A percentile compares a stretch with the other conserved stretches of the same genome.
phyloP scores from a whole-genome alignment of 2,329 filamentous ascomycete genomes.

The Cadophora luteo-olivacea region DNA sequence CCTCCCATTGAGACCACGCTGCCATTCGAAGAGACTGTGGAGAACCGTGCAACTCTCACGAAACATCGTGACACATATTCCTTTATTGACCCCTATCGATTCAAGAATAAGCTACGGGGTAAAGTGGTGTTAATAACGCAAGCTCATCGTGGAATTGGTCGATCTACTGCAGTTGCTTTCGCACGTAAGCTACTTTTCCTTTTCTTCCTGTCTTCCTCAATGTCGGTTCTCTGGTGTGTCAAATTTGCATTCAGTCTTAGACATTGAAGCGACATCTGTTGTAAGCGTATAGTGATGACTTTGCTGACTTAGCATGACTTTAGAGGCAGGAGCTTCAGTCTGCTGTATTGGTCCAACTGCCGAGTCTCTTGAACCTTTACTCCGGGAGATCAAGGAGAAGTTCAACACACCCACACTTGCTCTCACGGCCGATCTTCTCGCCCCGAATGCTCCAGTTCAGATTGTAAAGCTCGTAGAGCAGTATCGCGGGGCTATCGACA shows the following conservation, averaged over 20 bases:
- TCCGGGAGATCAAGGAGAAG: conserved; percentile 33
- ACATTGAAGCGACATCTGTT: neutral
- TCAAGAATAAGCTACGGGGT: conserved; percentile 32
- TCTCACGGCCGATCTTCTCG: conserved; percentile 28
- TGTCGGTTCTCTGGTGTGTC: neutral
- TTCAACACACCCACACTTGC: conserved; percentile 31
- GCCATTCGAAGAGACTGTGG: conserved; percentile 15
- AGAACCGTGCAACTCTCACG: conserved; percentile 49
- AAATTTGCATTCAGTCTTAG: neutral
- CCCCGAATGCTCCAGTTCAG: conserved; percentile 23
- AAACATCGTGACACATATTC: conserved; percentile 52
- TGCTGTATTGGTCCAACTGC: conserved; percentile 31
- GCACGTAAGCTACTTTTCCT: conserved; percentile 32
- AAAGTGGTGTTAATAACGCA: conserved; percentile 48
- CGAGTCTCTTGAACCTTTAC: conserved; percentile 30
- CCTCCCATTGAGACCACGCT: conserved; percentile 16
- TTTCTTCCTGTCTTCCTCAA: neutral
- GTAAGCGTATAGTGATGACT: neutral
- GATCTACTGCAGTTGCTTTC: conserved; percentile 46
- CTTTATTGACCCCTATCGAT: conserved; percentile 42
- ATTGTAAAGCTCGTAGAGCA: conserved; percentile 26
- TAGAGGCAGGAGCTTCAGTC: conserved; percentile 43
- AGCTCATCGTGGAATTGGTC: conserved; percentile 47
- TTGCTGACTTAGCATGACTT: neutral
- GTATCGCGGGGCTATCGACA: conserved; percentile 31